Evolutionary conservation across 768 basidiomycete genomes (phyloP).

Genomic region (Collybia sordida): DNA sequence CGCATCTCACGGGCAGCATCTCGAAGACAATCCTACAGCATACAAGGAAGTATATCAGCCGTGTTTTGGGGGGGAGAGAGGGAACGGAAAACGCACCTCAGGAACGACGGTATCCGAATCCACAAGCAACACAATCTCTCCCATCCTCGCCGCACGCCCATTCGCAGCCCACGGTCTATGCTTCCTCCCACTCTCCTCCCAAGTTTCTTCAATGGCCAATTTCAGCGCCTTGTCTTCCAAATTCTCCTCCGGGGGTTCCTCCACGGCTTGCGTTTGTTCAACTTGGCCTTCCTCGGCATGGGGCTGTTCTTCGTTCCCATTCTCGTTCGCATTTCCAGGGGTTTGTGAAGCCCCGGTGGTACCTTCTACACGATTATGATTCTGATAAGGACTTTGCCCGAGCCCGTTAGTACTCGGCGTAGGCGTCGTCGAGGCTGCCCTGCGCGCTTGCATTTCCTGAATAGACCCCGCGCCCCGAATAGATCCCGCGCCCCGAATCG

Average conservation of each 20-base stretch:
- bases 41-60: not conserved
- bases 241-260: conserved; percentile 33
- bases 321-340: too few relatives aligned
- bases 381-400: conserved; percentile 1
- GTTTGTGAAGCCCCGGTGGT: too few relatives aligned
- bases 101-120: conserved; percentile 80
- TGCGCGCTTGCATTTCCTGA: too few relatives aligned
- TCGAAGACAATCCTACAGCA: conserved; percentile 64
- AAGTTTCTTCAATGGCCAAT: conserved; percentile 73
- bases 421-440: too few relatives aligned
- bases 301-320: too few relatives aligned
- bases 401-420: too few relatives aligned
- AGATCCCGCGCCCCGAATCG: not conserved
- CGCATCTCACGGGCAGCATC: conserved; percentile 85
- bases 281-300: conserved; percentile 9
- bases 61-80: not conserved
- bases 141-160: conserved; percentile 65
- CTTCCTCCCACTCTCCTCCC: conserved; percentile 47
- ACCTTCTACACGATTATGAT: conserved; percentile 15
- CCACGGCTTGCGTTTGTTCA: conserved; percentile 23
- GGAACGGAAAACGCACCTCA: conserved; percentile 33
- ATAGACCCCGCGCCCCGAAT: not conserved
- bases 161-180: conserved; percentile 77
- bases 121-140: conserved; percentile 76
- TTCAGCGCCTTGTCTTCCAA: conserved; percentile 73